Percentiles rank a stretch among this genome's conserved stretches.
phyloP scores from a whole-genome alignment of 768 basidiomycete genomes.

The Vishniacozyma victoriae region DNA sequence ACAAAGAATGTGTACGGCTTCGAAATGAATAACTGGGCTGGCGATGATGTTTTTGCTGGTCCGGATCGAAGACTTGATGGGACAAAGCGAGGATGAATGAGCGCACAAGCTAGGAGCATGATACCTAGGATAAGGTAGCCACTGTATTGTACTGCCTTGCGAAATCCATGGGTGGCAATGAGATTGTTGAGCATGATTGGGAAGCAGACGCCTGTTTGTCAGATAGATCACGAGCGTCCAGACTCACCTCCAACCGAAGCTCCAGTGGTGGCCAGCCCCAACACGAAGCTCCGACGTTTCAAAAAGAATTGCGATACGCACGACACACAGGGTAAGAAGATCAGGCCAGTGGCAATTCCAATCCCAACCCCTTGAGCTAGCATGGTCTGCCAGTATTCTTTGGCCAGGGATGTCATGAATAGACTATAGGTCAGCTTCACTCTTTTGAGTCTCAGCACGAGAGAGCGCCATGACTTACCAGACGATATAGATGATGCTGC shows the following conservation, averaged over 20 bases:
- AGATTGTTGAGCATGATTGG: slow-evolving; percentile 47
- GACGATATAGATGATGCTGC: slow-evolving; percentile 10
- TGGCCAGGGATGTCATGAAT: slow-evolving; percentile 33
- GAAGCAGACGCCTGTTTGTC: slow-evolving; percentile 38
- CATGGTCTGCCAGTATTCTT: slow-evolving; percentile 28
- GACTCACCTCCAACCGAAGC: slow-evolving; percentile 44
- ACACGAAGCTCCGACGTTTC: slow-evolving; percentile 49
- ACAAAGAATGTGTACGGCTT: slow-evolving; percentile 13
- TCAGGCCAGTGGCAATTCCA: slow-evolving; percentile 54
- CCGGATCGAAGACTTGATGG: neutral
- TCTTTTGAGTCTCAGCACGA: no score
- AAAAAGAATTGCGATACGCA: slow-evolving; percentile 53
- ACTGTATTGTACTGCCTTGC: slow-evolving; percentile 24
- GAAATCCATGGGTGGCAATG: slow-evolving; percentile 21
- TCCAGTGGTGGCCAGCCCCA: slow-evolving; percentile 51
- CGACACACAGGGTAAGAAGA: slow-evolving; percentile 54
- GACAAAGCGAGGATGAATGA: slow-evolving; percentile 6
- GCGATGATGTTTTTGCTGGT: slow-evolving; percentile 9
- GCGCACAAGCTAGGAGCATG: slow-evolving; percentile 11
- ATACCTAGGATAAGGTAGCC: slow-evolving; percentile 20
- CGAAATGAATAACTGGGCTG: slow-evolving; percentile 10
- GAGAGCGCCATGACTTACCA: slow-evolving; percentile 10
- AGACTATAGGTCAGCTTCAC: slow-evolving; percentile 10
- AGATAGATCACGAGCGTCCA: no score
- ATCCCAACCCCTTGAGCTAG: slow-evolving; percentile 35